These are phyloP conservation scores for Penicillium expansum DNA, from an alignment of 2,329 filamentous ascomycete genomes.

Conservation along the genomic window DNA sequence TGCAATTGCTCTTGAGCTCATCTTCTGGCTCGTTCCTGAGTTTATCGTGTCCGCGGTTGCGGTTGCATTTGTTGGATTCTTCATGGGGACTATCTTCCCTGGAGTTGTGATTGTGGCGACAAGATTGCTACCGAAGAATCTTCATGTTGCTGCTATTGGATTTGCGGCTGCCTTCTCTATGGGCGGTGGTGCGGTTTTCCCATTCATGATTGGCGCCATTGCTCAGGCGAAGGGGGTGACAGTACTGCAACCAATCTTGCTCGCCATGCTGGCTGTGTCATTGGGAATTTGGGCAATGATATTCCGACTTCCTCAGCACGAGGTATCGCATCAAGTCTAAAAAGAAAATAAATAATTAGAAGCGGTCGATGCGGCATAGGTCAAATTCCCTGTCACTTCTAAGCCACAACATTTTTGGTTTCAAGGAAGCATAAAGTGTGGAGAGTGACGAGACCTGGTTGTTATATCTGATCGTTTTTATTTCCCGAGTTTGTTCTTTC, in stretches of 20 bases:
- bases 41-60: slow-evolving; percentile 70
- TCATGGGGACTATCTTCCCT: slow-evolving; percentile 73
- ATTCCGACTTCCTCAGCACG: slow-evolving; percentile 7
- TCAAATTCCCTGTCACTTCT: not conserved
- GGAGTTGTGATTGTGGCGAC: slow-evolving; percentile 68
- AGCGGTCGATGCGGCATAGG: not conserved
- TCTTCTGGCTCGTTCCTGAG: slow-evolving; percentile 76
- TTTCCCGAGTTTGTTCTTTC: not conserved
- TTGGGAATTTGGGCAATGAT: slow-evolving; percentile 16
- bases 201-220: slow-evolving; percentile 42
- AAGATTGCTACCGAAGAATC: slow-evolving; percentile 65
- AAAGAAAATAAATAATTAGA: not conserved
- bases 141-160: slow-evolving; percentile 72
- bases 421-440: not conserved
- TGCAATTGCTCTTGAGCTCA: slow-evolving; percentile 61
- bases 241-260: slow-evolving; percentile 57
- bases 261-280: slow-evolving; percentile 45
- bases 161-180: slow-evolving; percentile 75
- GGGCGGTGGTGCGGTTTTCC: slow-evolving; percentile 55
- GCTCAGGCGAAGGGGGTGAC: slow-evolving; percentile 54
- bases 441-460: not conserved
- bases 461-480: not conserved
- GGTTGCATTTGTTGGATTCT: slow-evolving; percentile 69
- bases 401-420: not conserved
- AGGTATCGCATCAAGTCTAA: slow-evolving; percentile 9